A percentile compares a stretch with the other conserved stretches of the same genome.
These are phyloP conservation scores for Austroboletus novae-zelandiae DNA, from an alignment of 1,284 basidiomycete species.

Conservation along the genomic window DNA sequence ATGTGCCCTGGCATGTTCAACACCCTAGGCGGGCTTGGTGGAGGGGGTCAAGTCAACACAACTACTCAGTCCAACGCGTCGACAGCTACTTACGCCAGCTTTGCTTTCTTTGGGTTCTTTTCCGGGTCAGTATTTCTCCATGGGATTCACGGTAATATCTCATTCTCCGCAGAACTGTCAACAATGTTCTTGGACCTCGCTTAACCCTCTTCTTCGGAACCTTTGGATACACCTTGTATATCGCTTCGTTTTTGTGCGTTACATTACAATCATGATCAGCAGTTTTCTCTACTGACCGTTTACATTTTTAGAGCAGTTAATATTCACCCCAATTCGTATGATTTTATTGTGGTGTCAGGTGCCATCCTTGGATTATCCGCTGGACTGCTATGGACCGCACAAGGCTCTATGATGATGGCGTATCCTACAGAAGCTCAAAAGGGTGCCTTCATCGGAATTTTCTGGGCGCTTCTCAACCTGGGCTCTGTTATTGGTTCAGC, in stretches of 20 bases:
- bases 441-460: slow-evolving; percentile 73
- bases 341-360: slow-evolving; percentile 74
- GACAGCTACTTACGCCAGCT: slow-evolving; percentile 66
- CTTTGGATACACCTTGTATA: slow-evolving; percentile 69
- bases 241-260: slow-evolving; percentile 67
- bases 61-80: slow-evolving; percentile 64
- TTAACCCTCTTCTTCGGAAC: slow-evolving; percentile 72
- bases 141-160: not conserved
- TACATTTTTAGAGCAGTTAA: slow-evolving; percentile 53
- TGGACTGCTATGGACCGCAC: slow-evolving; percentile 83
- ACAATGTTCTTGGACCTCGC: slow-evolving; percentile 74
- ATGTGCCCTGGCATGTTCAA: slow-evolving; percentile 36
- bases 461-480: slow-evolving; percentile 77
- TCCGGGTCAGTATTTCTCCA: slow-evolving; percentile 25
- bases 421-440: slow-evolving; percentile 80
- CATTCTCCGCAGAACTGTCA: slow-evolving; percentile 52
- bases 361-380: slow-evolving; percentile 83
- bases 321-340: slow-evolving; percentile 56
- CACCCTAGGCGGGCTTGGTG: slow-evolving; percentile 55
- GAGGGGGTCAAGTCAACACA: slow-evolving; percentile 63
- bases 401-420: slow-evolving; percentile 80
- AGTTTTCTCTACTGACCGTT: not conserved
- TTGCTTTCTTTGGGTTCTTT: slow-evolving; percentile 54
- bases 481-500: slow-evolving; percentile 69
- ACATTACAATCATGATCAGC: not conserved